Percentiles rank a stretch among this genome's conserved stretches.
These are phyloP conservation scores for Thuja plicata DNA, from an alignment of 83 land plant genomes.

Conservation along the genomic window DNA sequence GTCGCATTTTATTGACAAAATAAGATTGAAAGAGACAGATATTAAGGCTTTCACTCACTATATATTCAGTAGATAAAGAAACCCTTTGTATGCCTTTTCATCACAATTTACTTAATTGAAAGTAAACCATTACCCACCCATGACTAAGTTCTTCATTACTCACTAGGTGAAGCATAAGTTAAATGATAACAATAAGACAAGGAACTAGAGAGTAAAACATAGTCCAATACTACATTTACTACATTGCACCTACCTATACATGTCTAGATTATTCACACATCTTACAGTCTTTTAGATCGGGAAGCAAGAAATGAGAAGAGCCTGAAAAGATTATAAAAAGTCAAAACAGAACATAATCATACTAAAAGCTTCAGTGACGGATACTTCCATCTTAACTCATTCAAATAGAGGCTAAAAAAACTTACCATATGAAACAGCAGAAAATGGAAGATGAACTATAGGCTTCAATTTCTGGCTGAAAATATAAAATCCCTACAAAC, in stretches of 20 bases:
- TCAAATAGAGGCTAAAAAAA: neutral
- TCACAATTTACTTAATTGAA: too few species aligned
- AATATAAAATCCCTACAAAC: slow-evolving; percentile 12
- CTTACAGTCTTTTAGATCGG: neutral
- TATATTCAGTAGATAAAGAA: neutral
- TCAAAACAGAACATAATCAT: neutral
- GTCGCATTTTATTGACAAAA: neutral
- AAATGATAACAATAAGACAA: neutral
- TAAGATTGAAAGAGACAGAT: neutral
- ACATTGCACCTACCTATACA: neutral
- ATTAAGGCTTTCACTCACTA: neutral
- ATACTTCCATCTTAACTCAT: neutral
- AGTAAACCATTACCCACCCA: too few species aligned
- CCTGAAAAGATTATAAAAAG: neutral
- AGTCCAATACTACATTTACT: neutral
- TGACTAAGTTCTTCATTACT: too few species aligned
- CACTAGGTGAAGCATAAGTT: neutral
- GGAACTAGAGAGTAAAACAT: neutral
- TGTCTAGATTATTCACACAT: neutral
- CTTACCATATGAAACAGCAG: slow-evolving; percentile 5
- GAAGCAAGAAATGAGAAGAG: neutral
- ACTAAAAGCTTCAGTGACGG: neutral
- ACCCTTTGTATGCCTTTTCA: too few species aligned
- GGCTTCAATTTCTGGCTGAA: slow-evolving; percentile 9
- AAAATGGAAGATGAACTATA: slow-evolving; percentile 9